Evolutionary conservation across 306 rosid genomes (phyloP), one percentile per base, ranked within the genome.

Genomic region (Glycyrrhiza uralensis): DNA sequence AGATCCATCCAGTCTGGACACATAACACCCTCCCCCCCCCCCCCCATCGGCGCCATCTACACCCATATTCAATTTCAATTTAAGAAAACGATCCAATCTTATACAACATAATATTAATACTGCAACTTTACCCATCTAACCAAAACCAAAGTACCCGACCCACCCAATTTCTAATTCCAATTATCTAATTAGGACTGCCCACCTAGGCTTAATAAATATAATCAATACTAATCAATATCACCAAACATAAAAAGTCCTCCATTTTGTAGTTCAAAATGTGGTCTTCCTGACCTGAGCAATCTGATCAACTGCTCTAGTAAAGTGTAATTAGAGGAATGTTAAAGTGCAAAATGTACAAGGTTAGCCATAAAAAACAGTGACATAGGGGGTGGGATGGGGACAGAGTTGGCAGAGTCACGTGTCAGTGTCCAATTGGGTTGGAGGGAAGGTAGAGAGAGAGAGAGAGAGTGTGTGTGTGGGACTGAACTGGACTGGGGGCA

Each of bases 1-100:
- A 81, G 79, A 77, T 77, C 56, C 76, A 81, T 77, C 76, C 79
- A 77, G 75, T 50, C 85, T 81, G 64, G 69, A 81, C 69, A 59
- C 41, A 77, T 62, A 71, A 70, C 58, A 64, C 38, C 46, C 24
- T 38, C 24, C 70, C 55, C 38, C 35, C 58, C 52, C 38, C 46
- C 24, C 28, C 24, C 70, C 55, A 50, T 46, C 45, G 71, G 71
- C 39, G 59, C 71, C 73, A 71, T 77, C 72, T 51, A 39, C 51
- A 69, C 5, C 45, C 47, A 2, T 28, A 60, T 60, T 77, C 72
- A 77, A 72, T 71, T 76, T 77, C 76, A 73, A 81, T 52, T n/a
- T 38, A 65, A 59, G 15, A 72, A 66, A 30, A 39, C 24, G 17
- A 55, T 71, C 64, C 66, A 76, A 63, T 36, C 50, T 36, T 41